Conservation (phyloP, 306 rosid genomes). For the apple (Malus domestica) region ASM211411v1 NC_041798.1:24127001-24127500, state of each 20-base stretch:
- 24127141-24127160: not conserved
- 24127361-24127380: no score
- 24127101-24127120: not conserved
- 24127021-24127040: conserved; percentile 21
- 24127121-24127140: not conserved
- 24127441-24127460: no score
- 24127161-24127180: not conserved
- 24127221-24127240: not conserved
- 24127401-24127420: no score
- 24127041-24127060: conserved; percentile 15
- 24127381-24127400: no score
- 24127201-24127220: not conserved
- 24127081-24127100: not conserved
- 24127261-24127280: not conserved
- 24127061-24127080: not conserved
- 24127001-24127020: conserved; percentile 27
- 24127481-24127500: no score
- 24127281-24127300: not conserved
- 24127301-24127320: not conserved
- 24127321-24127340: no score
- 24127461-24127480: no score
- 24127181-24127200: not conserved
- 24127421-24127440: no score
- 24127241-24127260: not conserved
- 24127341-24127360: no score